phyloP scores from a whole-genome alignment of 176 grass and related monocot species.

The Miscanthus lutarioriparius region DNA sequence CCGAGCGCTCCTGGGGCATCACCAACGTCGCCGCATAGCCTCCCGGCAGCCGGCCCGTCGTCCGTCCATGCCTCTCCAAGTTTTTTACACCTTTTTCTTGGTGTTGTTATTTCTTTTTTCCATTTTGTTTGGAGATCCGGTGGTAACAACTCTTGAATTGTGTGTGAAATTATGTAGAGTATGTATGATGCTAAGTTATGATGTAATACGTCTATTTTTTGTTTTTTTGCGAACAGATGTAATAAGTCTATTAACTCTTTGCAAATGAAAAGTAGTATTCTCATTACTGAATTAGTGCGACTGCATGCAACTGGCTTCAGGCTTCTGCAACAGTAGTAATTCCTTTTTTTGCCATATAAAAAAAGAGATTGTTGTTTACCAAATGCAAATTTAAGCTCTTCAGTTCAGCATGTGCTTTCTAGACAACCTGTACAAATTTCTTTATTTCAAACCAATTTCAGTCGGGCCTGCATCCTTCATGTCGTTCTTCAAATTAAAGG shows the following conservation, averaged over 20 bases:
- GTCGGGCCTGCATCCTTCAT: too few relatives aligned
- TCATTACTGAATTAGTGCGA: background rate
- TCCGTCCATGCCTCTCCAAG: background rate
- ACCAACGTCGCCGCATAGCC: conserved; percentile 67
- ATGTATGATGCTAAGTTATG: conserved; percentile 3
- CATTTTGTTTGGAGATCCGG: background rate
- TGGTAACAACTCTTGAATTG: background rate
- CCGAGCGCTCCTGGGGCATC: conserved; percentile 78
- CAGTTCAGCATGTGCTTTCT: too few relatives aligned
- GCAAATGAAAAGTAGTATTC: background rate
- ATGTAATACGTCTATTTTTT: background rate
- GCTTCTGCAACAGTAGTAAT: too few relatives aligned
- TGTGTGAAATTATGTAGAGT: background rate
- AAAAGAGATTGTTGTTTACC: too few relatives aligned
- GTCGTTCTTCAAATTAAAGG: too few relatives aligned
- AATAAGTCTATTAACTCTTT: background rate
- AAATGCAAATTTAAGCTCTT: too few relatives aligned
- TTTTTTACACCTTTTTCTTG: background rate
- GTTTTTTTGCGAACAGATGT: too few relatives aligned
- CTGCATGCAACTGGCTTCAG: background rate
- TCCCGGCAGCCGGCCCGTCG: too few relatives aligned
- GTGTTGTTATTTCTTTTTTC: background rate
- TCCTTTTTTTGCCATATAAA: too few relatives aligned
- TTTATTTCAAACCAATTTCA: too few relatives aligned
- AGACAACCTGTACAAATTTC: too few relatives aligned